Percentiles rank a stretch among this genome's conserved stretches.
phyloP scores from a whole-genome alignment of 352 stramenopile genomes.

The Phytopythium cucurbitacearum region DNA sequence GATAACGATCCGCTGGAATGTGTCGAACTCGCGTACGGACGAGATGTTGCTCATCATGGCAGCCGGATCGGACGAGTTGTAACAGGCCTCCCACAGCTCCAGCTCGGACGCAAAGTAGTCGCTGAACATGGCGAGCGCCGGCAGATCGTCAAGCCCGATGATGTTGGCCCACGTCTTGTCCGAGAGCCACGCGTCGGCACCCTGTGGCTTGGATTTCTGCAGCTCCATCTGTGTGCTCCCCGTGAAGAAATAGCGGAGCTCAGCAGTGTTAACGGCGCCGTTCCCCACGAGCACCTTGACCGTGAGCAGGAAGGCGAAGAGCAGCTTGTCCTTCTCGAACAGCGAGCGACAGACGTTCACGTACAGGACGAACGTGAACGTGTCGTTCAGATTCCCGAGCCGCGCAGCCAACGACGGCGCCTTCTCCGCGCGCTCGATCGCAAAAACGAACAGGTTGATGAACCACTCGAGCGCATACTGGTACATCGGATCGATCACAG shows the following conservation, averaged over 20 bases:
- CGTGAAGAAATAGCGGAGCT: conserved; percentile 92
- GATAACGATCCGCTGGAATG: conserved; percentile 89
- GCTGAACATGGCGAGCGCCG: conserved; percentile 44
- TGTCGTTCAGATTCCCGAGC: conserved; percentile 90
- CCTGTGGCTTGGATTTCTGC: conserved; percentile 59
- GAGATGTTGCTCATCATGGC: conserved; percentile 49
- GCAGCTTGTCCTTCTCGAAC: conserved; percentile 96
- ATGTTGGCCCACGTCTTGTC: conserved; percentile 91
- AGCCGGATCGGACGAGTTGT: conserved; percentile 86
- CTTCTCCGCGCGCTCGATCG: conserved; percentile 86
- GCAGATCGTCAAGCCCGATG: conserved; percentile 63
- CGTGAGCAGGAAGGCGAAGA: conserved; percentile 93
- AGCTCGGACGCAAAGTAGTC: conserved; percentile 52
- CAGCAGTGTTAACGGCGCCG: conserved; percentile 61
- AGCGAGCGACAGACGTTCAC: conserved; percentile 95
- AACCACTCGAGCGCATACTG: conserved; percentile 96
- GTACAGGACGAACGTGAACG: conserved; percentile 94
- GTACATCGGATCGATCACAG: conserved; percentile 95
- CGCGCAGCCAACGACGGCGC: conserved; percentile 69
- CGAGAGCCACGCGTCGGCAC: conserved; percentile 62
- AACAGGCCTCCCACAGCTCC: conserved; percentile 59
- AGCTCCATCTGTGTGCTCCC: conserved; percentile 91
- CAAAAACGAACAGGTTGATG: conserved; percentile 92
- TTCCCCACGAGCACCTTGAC: conserved; percentile 91
- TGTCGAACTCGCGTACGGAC: conserved; percentile 56